phyloP scores from a whole-genome alignment of 2,329 filamentous ascomycete species.

The Juglanconis oblonga region DNA sequence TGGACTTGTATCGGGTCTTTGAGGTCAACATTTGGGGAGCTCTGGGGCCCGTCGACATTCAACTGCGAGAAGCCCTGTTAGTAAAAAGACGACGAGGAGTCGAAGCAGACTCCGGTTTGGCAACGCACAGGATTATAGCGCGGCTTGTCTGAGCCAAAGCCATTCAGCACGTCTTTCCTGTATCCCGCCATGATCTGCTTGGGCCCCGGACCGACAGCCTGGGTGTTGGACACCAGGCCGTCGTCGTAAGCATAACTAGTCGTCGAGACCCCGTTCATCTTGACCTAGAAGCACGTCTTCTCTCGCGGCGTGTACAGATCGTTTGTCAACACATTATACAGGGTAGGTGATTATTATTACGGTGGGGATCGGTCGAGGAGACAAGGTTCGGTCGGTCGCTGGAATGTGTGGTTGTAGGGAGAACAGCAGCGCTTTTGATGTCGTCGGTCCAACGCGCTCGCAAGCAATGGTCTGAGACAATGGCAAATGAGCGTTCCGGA shows the following conservation, averaged over 20 bases:
- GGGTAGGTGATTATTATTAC: neutral
- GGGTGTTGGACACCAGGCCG: conserved; percentile 25
- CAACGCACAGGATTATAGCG: conserved; percentile 57
- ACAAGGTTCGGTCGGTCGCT: neutral
- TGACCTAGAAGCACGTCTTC: conserved; percentile 6
- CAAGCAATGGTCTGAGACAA: neutral
- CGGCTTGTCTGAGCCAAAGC: conserved; percentile 51
- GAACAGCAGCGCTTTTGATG: neutral
- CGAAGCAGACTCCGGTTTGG: neutral
- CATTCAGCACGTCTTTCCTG: conserved; percentile 50
- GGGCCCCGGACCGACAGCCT: conserved; percentile 32
- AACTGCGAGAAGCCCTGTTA: conserved; percentile 35
- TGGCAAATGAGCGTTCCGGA: neutral
- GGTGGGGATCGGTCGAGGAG: neutral
- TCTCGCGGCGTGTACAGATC: neutral
- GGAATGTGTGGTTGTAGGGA: neutral
- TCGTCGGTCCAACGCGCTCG: neutral
- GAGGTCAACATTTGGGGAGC: conserved; percentile 56
- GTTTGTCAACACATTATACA: conserved; percentile 18
- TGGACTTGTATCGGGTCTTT: conserved; percentile 81
- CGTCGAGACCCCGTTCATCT: conserved; percentile 16
- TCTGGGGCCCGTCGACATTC: conserved; percentile 51
- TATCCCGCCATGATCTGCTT: conserved; percentile 59
- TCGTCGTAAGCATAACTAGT: conserved; percentile 25
- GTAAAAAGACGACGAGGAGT: conserved; percentile 2